phyloP scores from a whole-genome alignment of 257 asterid genomes.

The Galeopsis tetrahit region DNA sequence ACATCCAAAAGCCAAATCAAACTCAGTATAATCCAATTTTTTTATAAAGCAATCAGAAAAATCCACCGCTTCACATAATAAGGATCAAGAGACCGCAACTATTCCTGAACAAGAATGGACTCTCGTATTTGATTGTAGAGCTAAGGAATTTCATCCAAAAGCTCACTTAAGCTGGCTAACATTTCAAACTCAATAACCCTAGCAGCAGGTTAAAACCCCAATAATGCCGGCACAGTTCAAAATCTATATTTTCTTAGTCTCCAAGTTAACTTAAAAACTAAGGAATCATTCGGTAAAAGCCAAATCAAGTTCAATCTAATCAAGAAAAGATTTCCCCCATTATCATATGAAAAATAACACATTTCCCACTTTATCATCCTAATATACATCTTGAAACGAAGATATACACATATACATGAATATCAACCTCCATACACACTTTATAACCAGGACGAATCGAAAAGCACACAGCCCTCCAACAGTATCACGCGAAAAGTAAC shows the following conservation, averaged over 20 bases:
- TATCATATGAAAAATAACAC: neutral
- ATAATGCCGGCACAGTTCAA: conserved; percentile 14
- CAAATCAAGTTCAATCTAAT: conserved; percentile 4
- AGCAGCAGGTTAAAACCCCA: conserved; percentile 6
- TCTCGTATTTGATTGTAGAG: neutral
- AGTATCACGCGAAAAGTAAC: neutral
- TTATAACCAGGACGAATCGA: neutral
- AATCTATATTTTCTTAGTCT: conserved; percentile 15
- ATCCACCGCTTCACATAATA: neutral
- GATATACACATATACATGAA: conserved; percentile 17
- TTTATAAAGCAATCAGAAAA: conserved; percentile 12
- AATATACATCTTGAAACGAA: conserved; percentile 25
- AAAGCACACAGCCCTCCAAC: neutral
- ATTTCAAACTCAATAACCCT: conserved; percentile 12
- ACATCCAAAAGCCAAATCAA: neutral
- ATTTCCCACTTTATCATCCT: conserved; percentile 8
- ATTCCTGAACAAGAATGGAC: neutral
- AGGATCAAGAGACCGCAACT: neutral
- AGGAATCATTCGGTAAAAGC: neutral
- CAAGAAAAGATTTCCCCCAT: conserved; percentile 4
- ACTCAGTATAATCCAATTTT: neutral
- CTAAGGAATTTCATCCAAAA: conserved; percentile 6
- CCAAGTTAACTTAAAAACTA: conserved; percentile 9
- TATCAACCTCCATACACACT: neutral
- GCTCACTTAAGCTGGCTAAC: neutral